These are phyloP conservation scores for Claviceps lovelessii DNA, from an alignment of 2,329 filamentous ascomycete species.

Conservation along the genomic window DNA sequence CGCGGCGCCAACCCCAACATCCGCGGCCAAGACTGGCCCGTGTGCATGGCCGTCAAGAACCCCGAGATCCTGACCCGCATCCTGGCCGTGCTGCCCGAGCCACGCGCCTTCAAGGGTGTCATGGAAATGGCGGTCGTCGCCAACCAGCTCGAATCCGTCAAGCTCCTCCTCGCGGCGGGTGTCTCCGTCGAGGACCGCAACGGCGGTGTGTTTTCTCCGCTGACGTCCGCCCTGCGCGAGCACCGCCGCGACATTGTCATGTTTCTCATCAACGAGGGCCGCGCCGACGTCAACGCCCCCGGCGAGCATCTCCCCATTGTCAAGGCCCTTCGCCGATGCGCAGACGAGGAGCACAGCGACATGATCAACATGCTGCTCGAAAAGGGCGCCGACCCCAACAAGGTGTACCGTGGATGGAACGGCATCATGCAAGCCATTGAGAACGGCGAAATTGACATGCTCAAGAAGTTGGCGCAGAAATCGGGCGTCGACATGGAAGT, in stretches of 20 bases:
- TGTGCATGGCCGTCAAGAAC: slow-evolving; percentile 52
- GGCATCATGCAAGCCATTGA: slow-evolving; percentile 51
- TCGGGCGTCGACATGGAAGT: slow-evolving; percentile 36
- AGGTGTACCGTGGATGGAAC: slow-evolving; percentile 52
- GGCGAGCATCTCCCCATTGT: slow-evolving; percentile 59
- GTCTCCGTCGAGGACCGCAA: slow-evolving; percentile 58
- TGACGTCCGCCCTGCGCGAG: slow-evolving; percentile 54
- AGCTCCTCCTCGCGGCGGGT: slow-evolving; percentile 48
- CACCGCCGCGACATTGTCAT: slow-evolving; percentile 44
- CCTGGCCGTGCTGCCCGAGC: slow-evolving; percentile 40
- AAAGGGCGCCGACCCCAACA: slow-evolving; percentile 53
- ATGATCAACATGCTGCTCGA: slow-evolving; percentile 49
- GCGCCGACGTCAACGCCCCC: slow-evolving; percentile 50
- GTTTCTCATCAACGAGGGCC: slow-evolving; percentile 46
- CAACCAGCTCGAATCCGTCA: slow-evolving; percentile 52
- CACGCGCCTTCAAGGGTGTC: slow-evolving; percentile 49
- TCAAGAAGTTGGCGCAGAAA: slow-evolving; percentile 36
- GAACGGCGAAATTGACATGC: slow-evolving; percentile 42
- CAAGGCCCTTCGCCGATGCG: slow-evolving; percentile 49
- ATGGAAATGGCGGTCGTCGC: slow-evolving; percentile 55
- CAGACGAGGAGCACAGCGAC: slow-evolving; percentile 38
- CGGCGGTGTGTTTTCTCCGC: slow-evolving; percentile 55
- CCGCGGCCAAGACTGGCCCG: slow-evolving; percentile 55
- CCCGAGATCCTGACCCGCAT: slow-evolving; percentile 46
- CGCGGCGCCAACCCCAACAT: slow-evolving; percentile 48